These are phyloP conservation scores for Candida ipomoeae DNA, from an alignment of 805 yeast genomes.

Conservation along the genomic window DNA sequence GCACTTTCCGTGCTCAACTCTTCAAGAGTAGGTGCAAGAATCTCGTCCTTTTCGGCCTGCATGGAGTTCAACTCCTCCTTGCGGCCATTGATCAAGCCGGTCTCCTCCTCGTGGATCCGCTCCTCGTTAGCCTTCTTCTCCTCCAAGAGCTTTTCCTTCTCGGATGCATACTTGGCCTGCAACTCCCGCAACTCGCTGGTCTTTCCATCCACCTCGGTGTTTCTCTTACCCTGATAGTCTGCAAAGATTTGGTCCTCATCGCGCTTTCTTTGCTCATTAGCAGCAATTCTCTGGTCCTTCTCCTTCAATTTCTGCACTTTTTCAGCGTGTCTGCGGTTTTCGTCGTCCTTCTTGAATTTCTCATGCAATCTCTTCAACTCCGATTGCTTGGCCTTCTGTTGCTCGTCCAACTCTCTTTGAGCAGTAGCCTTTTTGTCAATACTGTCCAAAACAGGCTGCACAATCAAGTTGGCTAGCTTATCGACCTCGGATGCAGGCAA, in stretches of 20 bases:
- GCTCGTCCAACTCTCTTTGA: slow-evolving; percentile 52
- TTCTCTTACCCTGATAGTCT: slow-evolving; percentile 28
- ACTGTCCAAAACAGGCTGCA: slow-evolving; percentile 77
- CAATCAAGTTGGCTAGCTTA: slow-evolving; percentile 71
- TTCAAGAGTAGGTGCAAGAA: slow-evolving; percentile 51
- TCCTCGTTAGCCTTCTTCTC: slow-evolving; percentile 47
- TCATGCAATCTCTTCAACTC: slow-evolving; percentile 33
- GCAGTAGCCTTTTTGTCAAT: slow-evolving; percentile 63
- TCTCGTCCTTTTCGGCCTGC: slow-evolving; percentile 51
- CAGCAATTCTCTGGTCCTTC: slow-evolving; percentile 30
- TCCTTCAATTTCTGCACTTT: slow-evolving; percentile 34
- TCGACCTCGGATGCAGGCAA: slow-evolving; percentile 75
- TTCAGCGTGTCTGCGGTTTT: slow-evolving; percentile 28
- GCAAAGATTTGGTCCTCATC: slow-evolving; percentile 27
- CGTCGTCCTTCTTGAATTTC: slow-evolving; percentile 22
- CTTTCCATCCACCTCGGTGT: slow-evolving; percentile 28
- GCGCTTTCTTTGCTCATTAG: slow-evolving; percentile 29
- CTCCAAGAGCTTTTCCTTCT: slow-evolving; percentile 39
- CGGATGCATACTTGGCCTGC: slow-evolving; percentile 36
- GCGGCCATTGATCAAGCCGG: slow-evolving; percentile 41
- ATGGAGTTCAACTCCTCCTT: slow-evolving; percentile 43
- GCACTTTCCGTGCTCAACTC: slow-evolving; percentile 48
- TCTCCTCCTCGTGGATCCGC: slow-evolving; percentile 41
- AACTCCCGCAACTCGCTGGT: slow-evolving; percentile 29
- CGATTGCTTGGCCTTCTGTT: slow-evolving; percentile 32